A percentile compares a stretch with the other conserved stretches of the same genome.
These are phyloP conservation scores for Vaccinium darrowii DNA, from an alignment of 148 eudicot species.

Conservation along the genomic window DNA sequence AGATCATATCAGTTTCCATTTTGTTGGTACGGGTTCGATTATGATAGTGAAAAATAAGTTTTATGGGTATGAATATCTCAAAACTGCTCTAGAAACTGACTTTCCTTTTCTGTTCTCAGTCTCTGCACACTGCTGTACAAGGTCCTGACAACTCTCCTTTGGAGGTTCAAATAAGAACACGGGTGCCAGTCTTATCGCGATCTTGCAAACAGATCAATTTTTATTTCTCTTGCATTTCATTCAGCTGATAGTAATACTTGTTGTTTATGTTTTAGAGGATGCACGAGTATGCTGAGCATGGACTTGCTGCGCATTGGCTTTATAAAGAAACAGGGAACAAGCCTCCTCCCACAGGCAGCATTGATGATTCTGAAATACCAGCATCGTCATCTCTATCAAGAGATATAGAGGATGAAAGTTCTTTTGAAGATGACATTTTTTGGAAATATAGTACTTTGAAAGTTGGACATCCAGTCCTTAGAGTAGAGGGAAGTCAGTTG, in stretches of 20 bases:
- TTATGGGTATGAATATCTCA: background rate
- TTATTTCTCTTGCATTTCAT: background rate
- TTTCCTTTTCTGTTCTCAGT: slow-evolving; percentile 51
- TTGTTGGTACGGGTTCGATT: background rate
- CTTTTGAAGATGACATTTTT: slow-evolving; percentile 37
- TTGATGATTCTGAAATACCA: slow-evolving; percentile 39
- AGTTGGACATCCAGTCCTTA: slow-evolving; percentile 84
- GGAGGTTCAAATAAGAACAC: slow-evolving; percentile 96
- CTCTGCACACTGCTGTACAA: slow-evolving; percentile 91
- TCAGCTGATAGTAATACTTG: slow-evolving; percentile 4
- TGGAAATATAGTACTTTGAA: slow-evolving; percentile 59
- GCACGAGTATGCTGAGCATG: slow-evolving; percentile 97
- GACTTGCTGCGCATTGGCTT: slow-evolving; percentile 98
- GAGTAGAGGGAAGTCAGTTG: slow-evolving; percentile 91
- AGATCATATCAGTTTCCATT: background rate
- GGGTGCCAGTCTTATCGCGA: slow-evolving; percentile 41
- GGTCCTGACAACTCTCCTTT: slow-evolving; percentile 83
- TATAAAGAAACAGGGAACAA: slow-evolving; percentile 75
- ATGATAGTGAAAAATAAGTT: background rate
- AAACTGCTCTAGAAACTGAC: slow-evolving; percentile 11
- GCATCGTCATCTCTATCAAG: slow-evolving; percentile 41
- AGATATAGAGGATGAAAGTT: slow-evolving; percentile 47
- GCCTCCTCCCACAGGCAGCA: slow-evolving; percentile 34
- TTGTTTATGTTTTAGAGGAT: slow-evolving; percentile 53
- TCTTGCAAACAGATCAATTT: slow-evolving; percentile 14